Evolutionary conservation across 2,329 filamentous ascomycete species (phyloP), one percentile per base, ranked within the genome.

Genomic region (Elsinoe ampelina): DNA sequence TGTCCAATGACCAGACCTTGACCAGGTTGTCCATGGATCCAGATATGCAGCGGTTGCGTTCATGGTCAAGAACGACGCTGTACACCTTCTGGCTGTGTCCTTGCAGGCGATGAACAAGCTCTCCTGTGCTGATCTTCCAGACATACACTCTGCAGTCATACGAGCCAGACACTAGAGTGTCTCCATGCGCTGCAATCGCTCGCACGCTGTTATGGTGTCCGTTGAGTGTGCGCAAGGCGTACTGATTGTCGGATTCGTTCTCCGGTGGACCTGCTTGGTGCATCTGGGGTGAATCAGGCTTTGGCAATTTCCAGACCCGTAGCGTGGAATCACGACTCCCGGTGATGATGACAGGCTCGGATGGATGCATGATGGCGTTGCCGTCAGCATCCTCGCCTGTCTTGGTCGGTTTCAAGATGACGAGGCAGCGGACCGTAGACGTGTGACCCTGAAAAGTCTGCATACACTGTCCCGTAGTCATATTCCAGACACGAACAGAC

Each of bases 401-500:
- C 65, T 90, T 80, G 1, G 85, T 85, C 0, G 93, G 90, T 79
- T 95, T 86, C 42, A 98, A 77, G 57, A 98, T 97, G 68, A 97
- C 91, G 59, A 98, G 75, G 67, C 93, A 98, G 61, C 93, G 85
- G 2, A 98, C 93, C 12, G 93, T 98, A 41, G 92, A 97, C 8
- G 93, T 98, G 68, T 98, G 93, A 0, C 93, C 95, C 67, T 96
- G 91, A 69, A 98, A 98, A 0, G 95, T 86, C 68, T 98, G 93
- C 10, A 91, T 92, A 70, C 92, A 96, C 45, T 87, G 81, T 0
- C 91, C 93, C 64, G 86, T 86, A 67, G 95, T 89, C 61, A 98
- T 96, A 68, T 98, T 92, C 93, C 93, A 98, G 0, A 98, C 92
- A n/a, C 93, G 84, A n/a, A 98, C 93, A 10, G 93, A 95, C 47